Evolutionary conservation across 441 rosid species (phyloP).

Genomic region (Populus hybrid): DNA sequence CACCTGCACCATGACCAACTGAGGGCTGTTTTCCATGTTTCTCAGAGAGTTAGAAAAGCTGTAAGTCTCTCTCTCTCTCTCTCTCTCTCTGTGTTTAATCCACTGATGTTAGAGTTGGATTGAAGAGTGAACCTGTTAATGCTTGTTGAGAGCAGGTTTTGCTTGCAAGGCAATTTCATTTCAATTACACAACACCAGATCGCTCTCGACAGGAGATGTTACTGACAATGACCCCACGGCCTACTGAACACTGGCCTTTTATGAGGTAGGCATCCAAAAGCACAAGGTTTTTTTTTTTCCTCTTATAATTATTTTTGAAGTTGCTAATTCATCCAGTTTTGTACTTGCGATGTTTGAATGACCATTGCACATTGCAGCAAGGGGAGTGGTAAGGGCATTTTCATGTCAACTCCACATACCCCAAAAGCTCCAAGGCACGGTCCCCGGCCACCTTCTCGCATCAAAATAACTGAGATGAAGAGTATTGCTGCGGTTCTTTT

Average conservation of each 20-base stretch:
- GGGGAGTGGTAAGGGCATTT: constrained; percentile 51
- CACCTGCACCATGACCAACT: constrained; percentile 94
- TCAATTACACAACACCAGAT: constrained; percentile 91
- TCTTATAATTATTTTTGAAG: background rate
- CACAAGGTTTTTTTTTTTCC: background rate
- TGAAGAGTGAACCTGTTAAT: constrained; percentile 3
- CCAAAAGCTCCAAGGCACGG: constrained; percentile 94
- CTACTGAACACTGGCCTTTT: constrained; percentile 87
- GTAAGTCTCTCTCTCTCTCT: constrained; percentile 23
- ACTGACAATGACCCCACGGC: constrained; percentile 64
- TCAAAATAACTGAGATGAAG: constrained; percentile 66
- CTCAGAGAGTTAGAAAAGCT: constrained; percentile 52
- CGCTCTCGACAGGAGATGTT: constrained; percentile 84
- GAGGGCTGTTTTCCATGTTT: constrained; percentile 87
- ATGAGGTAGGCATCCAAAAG: constrained; percentile 37
- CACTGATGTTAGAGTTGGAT: background rate
- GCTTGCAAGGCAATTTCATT: constrained; percentile 74
- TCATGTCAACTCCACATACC: constrained; percentile 61
- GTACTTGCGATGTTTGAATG: constrained; percentile 15
- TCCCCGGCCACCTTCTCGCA: constrained; percentile 77
- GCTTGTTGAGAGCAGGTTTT: constrained; percentile 44
- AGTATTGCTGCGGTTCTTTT: constrained; percentile 90
- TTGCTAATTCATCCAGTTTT: background rate
- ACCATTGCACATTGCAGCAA: constrained; percentile 39
- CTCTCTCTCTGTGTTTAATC: background rate